phyloP scores from a whole-genome alignment of 2,329 filamentous ascomycete genomes.

The Alternaria atra region DNA sequence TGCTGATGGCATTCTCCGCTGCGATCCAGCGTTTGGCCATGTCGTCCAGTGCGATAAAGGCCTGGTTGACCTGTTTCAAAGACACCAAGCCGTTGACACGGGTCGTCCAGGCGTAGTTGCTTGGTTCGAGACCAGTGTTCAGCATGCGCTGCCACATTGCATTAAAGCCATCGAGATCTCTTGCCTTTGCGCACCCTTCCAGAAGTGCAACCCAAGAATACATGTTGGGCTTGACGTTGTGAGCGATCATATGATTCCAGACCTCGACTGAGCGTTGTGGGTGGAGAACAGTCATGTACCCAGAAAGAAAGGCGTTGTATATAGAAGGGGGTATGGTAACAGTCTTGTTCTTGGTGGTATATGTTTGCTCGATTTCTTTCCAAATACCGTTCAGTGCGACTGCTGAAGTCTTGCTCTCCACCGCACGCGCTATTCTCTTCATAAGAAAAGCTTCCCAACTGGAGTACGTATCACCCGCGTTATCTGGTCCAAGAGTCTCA shows the following conservation, averaged over 20 bases:
- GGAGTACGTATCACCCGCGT: constrained; percentile 15
- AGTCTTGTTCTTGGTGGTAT: constrained; percentile 20
- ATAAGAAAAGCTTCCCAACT: constrained; percentile 38
- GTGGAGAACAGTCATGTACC: constrained; percentile 57
- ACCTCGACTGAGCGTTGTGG: constrained; percentile 60
- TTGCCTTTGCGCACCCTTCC: constrained; percentile 70
- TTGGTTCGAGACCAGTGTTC: constrained; percentile 66
- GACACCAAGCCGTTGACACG: constrained; percentile 73
- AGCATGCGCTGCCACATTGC: constrained; percentile 73
- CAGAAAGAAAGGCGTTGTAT: constrained; percentile 58
- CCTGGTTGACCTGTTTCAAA: constrained; percentile 62
- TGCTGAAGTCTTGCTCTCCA: constrained; percentile 25
- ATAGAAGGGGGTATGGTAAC: constrained; percentile 40
- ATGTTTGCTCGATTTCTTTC: constrained; percentile 31
- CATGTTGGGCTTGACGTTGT: constrained; percentile 67
- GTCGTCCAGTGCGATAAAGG: constrained; percentile 70
- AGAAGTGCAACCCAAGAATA: constrained; percentile 79
- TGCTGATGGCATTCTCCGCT: constrained; percentile 36
- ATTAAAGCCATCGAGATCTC: constrained; percentile 68
- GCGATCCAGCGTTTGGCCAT: constrained; percentile 70
- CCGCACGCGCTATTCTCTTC: constrained; percentile 37
- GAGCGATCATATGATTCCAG: constrained; percentile 65
- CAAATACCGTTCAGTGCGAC: constrained; percentile 34
- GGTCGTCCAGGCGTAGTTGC: constrained; percentile 73
- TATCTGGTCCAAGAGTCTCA: constrained; percentile 2